Conservation (phyloP, 768 basidiomycete genomes). For the Rhodotorula kratochvilovae region DNA sequence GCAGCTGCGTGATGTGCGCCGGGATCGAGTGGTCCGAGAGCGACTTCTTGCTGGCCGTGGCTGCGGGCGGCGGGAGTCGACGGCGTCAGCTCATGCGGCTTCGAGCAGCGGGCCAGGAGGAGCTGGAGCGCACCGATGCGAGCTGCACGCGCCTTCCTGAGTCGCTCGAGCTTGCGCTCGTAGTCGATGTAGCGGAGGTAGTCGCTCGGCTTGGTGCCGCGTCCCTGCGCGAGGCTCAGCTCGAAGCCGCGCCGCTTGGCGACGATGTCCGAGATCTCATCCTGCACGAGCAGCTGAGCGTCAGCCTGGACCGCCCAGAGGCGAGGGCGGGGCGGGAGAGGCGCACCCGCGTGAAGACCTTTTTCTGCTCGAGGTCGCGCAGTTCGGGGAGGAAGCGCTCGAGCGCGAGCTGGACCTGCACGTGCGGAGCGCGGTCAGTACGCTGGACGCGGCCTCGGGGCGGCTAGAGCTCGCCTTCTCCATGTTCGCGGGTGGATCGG, state of each 20-base stretch:
- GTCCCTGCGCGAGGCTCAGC: slow-evolving; percentile 40
- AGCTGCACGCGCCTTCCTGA: slow-evolving; percentile 35
- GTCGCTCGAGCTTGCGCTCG: slow-evolving; percentile 43
- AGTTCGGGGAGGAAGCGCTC: slow-evolving; percentile 46
- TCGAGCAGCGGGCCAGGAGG: too few species aligned
- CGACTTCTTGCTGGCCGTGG: slow-evolving; percentile 21
- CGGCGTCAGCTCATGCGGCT: not conserved
- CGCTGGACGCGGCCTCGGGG: too few species aligned
- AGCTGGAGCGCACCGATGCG: slow-evolving; percentile 31
- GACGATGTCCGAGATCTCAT: slow-evolving; percentile 44
- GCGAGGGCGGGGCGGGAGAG: not conserved
- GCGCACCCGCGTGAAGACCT: slow-evolving; percentile 41
- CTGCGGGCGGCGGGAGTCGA: slow-evolving; percentile 5
- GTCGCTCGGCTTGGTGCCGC: slow-evolving; percentile 43
- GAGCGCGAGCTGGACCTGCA: slow-evolving; percentile 41
- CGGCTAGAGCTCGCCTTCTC: slow-evolving; percentile 19
- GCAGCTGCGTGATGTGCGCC: slow-evolving; percentile 42
- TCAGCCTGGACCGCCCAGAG: not conserved
- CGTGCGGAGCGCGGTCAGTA: not conserved
- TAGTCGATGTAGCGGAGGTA: slow-evolving; percentile 45
- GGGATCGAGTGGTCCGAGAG: slow-evolving; percentile 42
- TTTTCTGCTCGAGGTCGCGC: slow-evolving; percentile 44
- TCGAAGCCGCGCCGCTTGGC: slow-evolving; percentile 42
- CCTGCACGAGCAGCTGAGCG: slow-evolving; percentile 2
- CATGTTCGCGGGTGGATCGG: not conserved